Evolutionary conservation across 1,284 basidiomycete genomes (phyloP), one percentile per base, ranked within the genome.

Genomic region (Cryptococcus sp.): DNA sequence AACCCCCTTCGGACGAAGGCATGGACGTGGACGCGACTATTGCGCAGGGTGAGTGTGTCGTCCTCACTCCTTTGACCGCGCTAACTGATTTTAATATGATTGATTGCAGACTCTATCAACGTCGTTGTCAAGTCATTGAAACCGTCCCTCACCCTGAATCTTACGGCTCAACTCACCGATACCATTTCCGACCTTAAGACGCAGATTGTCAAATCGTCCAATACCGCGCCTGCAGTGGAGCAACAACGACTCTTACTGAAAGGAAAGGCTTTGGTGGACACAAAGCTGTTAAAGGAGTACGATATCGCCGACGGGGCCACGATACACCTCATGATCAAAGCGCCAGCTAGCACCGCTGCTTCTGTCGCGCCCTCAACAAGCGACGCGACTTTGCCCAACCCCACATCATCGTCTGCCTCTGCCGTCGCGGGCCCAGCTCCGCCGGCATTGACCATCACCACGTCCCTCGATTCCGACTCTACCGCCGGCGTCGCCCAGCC

Each of bases 71-170:
- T 35, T 35, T 35, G 30, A 35, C 8, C 13, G 25, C 17, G 13
- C 5, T 16, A 11, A 27, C 8, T 54, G 23, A 48, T 52, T 15
- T 38, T n/a, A 38, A 41, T 45, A 52, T 19, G 46, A 47, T 11
- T 35, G 46, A 13, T 23, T 55, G 2, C 23, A 25, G 50, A 68
- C 67, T 71, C 84, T n/a, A 80, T 93, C 68, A 81, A 80, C 47
- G 77, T 96, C 63, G 88, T 85, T 47, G 85, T 97, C 83, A 95
- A 95, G 79, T 93, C 89, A 43, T 81, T 87, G 70, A 95, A 95
- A 73, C 93, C 93, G 1, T 79, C 90, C n/a, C 82, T 87, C 48
- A 80, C 86, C 0, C 88, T 90, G 79, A 82, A 84, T 25, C 81
- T 96, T 60, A 75, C 84, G 38, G 69, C 70, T n/a, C 84, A 89